These are phyloP conservation scores for Globisporangium alternatum DNA, from an alignment of 352 stramenopile genomes.

Conservation along the genomic window DNA sequence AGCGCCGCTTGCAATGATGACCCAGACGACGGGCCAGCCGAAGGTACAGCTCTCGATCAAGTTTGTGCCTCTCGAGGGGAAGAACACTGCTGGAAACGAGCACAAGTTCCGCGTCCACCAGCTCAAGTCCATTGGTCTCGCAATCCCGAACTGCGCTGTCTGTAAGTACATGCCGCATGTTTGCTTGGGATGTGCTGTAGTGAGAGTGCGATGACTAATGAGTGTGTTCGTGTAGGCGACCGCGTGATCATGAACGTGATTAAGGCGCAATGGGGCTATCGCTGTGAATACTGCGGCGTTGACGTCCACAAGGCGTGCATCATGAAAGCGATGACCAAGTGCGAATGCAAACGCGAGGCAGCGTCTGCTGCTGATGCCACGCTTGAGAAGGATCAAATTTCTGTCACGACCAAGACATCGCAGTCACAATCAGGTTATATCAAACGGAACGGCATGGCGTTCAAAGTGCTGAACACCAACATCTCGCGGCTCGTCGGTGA, in stretches of 20 bases:
- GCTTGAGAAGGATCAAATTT: conserved; percentile 3
- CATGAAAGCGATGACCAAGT: conserved; percentile 83
- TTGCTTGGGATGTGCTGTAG: background rate
- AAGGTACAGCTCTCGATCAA: conserved; percentile 74
- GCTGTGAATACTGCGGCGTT: conserved; percentile 75
- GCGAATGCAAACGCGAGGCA: conserved; percentile 43
- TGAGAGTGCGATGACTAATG: background rate
- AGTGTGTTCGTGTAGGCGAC: conserved; percentile 36
- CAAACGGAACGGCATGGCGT: conserved; percentile 27
- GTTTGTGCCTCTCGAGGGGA: conserved; percentile 65
- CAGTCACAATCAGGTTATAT: conserved; percentile 19
- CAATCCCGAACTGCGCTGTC: conserved; percentile 72
- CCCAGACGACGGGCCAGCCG: conserved; percentile 44
- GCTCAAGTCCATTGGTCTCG: conserved; percentile 80
- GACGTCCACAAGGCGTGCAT: conserved; percentile 86
- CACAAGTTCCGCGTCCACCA: conserved; percentile 88
- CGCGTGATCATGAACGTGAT: conserved; percentile 84
- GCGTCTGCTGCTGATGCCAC: background rate
- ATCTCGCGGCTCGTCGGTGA: conserved; percentile 37
- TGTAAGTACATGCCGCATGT: conserved; percentile 39
- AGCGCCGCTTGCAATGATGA: conserved; percentile 34
- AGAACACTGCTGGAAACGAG: conserved; percentile 55
- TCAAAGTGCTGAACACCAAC: conserved; percentile 50
- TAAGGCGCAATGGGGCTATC: conserved; percentile 78
- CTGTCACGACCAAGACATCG: conserved; percentile 2